These are phyloP conservation scores for Pseudohalonectria lignicola DNA, from an alignment of 2,329 filamentous ascomycete genomes.

Conservation along the genomic window DNA sequence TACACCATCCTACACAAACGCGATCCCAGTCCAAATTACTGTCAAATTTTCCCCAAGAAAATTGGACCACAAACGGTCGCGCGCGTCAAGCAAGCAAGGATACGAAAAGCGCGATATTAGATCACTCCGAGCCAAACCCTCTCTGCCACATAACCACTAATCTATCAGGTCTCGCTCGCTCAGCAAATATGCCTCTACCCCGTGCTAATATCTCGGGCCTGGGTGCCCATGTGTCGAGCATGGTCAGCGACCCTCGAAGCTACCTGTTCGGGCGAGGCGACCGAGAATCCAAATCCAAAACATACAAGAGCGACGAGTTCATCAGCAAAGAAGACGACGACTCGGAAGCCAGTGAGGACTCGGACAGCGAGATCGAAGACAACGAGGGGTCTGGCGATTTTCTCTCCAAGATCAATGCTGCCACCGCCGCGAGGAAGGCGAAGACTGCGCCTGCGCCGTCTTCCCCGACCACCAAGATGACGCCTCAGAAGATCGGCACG, in stretches of 20 bases:
- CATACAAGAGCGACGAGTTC: background rate
- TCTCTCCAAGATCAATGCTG: constrained; percentile 6
- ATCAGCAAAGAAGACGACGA: background rate
- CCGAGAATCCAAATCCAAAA: background rate
- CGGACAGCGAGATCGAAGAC: constrained; percentile 2
- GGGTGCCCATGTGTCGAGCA: constrained; percentile 3
- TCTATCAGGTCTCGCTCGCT: too few relatives aligned
- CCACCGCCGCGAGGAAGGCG: constrained; percentile 5
- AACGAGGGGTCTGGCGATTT: constrained; percentile 2
- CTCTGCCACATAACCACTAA: too few relatives aligned
- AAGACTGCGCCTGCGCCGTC: background rate
- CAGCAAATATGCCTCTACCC: constrained; percentile 2
- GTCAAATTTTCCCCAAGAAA: background rate
- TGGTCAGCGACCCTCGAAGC: constrained; percentile 1
- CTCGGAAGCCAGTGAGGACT: background rate
- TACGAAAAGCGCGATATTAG: too few relatives aligned
- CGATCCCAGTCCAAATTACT: too few relatives aligned
- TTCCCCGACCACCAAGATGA: background rate
- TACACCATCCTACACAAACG: background rate
- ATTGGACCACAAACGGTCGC: too few relatives aligned
- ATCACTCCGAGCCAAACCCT: too few relatives aligned
- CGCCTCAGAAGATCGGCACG: background rate
- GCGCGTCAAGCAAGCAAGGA: too few relatives aligned
- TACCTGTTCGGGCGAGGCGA: background rate
- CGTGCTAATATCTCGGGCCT: constrained; percentile 1